Percentiles rank a stretch among this genome's conserved stretches.
These are phyloP conservation scores for Yamadazyma scolyti DNA, from an alignment of 805 yeast species.

Conservation along the genomic window DNA sequence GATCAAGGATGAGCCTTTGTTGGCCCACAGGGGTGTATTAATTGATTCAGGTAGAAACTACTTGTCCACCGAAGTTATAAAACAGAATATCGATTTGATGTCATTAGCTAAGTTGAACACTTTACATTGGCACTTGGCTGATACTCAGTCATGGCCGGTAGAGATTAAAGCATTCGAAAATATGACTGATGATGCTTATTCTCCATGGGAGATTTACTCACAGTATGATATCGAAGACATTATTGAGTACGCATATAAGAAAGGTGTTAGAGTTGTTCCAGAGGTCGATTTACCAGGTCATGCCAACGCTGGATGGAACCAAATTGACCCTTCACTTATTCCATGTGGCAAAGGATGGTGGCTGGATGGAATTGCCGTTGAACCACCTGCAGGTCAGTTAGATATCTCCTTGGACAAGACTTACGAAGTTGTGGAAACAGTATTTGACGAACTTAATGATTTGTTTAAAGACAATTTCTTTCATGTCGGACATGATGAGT, in stretches of 20 bases:
- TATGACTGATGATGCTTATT: constrained; percentile 38
- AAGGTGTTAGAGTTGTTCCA: constrained; percentile 40
- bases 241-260: constrained; percentile 25
- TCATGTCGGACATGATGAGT: constrained; percentile 42
- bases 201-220: constrained; percentile 24
- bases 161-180: constrained; percentile 26
- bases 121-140: constrained; percentile 39
- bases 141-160: constrained; percentile 41
- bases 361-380: constrained; percentile 24
- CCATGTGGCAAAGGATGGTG: constrained; percentile 27
- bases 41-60: constrained; percentile 38
- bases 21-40: constrained; percentile 35
- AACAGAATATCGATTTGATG: constrained; percentile 35
- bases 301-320: constrained; percentile 35
- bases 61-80: constrained; percentile 19
- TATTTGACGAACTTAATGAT: constrained; percentile 27
- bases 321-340: constrained; percentile 20
- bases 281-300: constrained; percentile 43
- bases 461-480: constrained; percentile 32
- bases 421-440: constrained; percentile 26
- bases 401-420: constrained; percentile 27
- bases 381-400: constrained; percentile 41
- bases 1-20: constrained; percentile 31
- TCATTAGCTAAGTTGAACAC: constrained; percentile 34
- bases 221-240: constrained; percentile 21